Evolutionary conservation across 352 stramenopile genomes (phyloP).

Genomic region (Phytopythium delawarense): DNA sequence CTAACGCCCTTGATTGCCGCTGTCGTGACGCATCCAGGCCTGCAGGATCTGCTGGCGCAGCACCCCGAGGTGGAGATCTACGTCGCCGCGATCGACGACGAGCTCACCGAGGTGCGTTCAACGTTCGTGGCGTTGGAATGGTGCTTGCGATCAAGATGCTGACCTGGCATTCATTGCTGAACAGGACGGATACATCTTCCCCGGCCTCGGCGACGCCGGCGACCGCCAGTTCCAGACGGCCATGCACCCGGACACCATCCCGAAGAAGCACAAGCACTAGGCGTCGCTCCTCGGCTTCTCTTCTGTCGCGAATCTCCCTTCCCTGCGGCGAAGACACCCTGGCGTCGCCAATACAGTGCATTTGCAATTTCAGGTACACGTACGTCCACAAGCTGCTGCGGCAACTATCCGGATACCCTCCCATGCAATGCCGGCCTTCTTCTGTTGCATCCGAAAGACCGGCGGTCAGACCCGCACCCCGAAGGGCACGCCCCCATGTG

Average conservation of each 20-base stretch:
- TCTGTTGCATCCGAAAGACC: no score
- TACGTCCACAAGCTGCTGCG: no score
- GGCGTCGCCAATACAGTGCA: not conserved
- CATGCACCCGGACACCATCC: conserved; percentile 33
- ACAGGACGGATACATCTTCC: conserved; percentile 78
- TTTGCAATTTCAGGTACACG: no score
- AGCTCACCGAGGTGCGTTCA: conserved; percentile 56
- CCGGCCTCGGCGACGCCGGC: conserved; percentile 76
- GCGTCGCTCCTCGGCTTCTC: not conserved
- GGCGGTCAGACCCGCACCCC: no score
- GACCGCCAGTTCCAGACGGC: conserved; percentile 84
- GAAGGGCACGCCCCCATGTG: no score
- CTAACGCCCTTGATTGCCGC: not conserved
- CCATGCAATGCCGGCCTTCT: no score
- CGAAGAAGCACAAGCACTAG: conserved; percentile 68
- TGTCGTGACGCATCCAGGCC: conserved; percentile 16
- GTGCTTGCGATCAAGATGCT: not conserved
- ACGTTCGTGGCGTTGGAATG: no score
- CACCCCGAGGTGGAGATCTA: conserved; percentile 79
- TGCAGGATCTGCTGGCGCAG: conserved; percentile 76
- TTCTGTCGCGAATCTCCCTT: not conserved
- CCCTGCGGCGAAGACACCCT: not conserved
- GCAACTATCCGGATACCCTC: no score
- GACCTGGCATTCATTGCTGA: not conserved
- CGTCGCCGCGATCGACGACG: conserved; percentile 72